Evolutionary conservation across 495 filamentous ascomycete genomes (phyloP), one percentile per base, ranked within the genome.

Genomic region (Platismatia glauca): DNA sequence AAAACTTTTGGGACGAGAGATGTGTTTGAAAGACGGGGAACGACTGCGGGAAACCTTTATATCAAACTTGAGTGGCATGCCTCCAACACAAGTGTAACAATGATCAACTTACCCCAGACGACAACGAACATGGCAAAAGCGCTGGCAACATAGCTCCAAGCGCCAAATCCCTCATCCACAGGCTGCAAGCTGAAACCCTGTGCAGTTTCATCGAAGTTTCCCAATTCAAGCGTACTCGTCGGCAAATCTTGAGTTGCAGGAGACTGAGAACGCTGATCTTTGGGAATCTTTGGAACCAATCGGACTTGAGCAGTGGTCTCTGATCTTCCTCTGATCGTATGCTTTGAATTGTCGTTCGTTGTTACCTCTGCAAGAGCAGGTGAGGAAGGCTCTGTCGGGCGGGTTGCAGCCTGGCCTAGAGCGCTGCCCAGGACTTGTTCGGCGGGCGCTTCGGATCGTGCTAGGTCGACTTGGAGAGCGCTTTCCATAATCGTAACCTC

Each of bases 101-200:
- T 22, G n/a, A 48, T 3, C 20, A 4, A 59, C 61, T 35, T 41
- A 66, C 61, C 64, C 64, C 64, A 66, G 34, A 66, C 61, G 27
- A 63, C 64, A 16, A 66, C 56, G 37, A 58, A 66, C 64, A 66
- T 66, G 9, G 64, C 46, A 57, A 66, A 66, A 16, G 64, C 64
- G 44, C 62, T 65, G 13, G 64, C 60, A 50, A 63, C 60, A 55
- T 66, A 66, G 46, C 64, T 66, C 64, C 61, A 66, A 7, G 64
- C 64, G 31, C 61, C 64, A 52, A 66, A 66, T 20, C 64, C 64
- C 33, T 66, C 60, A 44, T 66, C 64, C 9, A 58, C 64, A 39
- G 64, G 64, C 55, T 66, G 64, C 33, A 66, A 38, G 22, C 13
- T 55, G 33, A 29, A 63, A 4, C 37, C 41, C 31, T 44, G 57